These are phyloP conservation scores for Paspalum vaginatum DNA, from an alignment of 176 grass and related monocot species.

Conservation along the genomic window DNA sequence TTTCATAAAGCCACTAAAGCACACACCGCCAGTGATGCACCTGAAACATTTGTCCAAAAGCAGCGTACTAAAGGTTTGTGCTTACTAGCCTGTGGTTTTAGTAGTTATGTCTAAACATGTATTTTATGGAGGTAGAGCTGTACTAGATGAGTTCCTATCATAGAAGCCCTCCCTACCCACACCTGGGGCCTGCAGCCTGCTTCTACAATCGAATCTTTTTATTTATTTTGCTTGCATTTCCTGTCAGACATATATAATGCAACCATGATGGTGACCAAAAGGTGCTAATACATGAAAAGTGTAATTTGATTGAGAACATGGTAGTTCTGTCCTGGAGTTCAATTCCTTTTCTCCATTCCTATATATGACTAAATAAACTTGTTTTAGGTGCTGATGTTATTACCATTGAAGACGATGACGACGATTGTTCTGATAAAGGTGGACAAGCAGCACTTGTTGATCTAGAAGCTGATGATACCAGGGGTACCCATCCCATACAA, in stretches of 20 bases:
- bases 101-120: not conserved
- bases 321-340: not conserved
- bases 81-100: not conserved
- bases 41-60: constrained; percentile 6
- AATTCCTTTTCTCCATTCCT: not conserved
- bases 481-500: not conserved
- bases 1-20: constrained; percentile 15
- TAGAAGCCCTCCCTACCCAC: no score
- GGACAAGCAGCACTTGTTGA: constrained; percentile 8
- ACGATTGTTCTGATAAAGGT: not conserved
- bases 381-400: constrained; percentile 34
- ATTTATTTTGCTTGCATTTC: not conserved
- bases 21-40: constrained; percentile 5
- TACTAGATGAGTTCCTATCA: no score
- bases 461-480: constrained; percentile 25
- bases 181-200: no score
- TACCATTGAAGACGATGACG: constrained; percentile 37
- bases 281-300: not conserved
- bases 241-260: not conserved
- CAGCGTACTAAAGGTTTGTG: constrained; percentile 35
- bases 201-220: no score
- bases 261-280: not conserved
- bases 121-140: not conserved
- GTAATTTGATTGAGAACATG: not conserved
- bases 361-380: constrained; percentile 9